These are phyloP conservation scores for Lasiodiplodia theobromae DNA, from an alignment of 2,329 filamentous ascomycete genomes.

Conservation along the genomic window DNA sequence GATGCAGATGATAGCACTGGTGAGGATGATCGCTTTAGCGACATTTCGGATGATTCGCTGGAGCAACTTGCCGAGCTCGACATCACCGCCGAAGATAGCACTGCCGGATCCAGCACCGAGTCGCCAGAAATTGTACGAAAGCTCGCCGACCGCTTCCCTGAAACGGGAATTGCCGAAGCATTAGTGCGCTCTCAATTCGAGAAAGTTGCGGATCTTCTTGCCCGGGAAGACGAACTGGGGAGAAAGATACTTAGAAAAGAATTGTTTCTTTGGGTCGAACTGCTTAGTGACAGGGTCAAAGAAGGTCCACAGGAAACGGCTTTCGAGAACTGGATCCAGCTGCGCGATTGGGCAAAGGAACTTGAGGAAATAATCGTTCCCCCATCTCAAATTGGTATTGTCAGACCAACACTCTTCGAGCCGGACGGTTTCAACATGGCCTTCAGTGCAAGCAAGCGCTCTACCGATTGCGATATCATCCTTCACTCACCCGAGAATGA, in stretches of 20 bases:
- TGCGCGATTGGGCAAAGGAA: slow-evolving; percentile 14
- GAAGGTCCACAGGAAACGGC: slow-evolving; percentile 5
- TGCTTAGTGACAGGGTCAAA: neutral
- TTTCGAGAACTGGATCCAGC: slow-evolving; percentile 4
- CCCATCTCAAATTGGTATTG: neutral
- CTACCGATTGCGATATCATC: neutral
- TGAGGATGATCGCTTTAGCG: slow-evolving; percentile 18
- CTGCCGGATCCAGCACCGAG: neutral
- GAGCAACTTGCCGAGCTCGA: neutral
- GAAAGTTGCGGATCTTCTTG: slow-evolving; percentile 11
- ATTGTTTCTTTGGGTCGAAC: slow-evolving; percentile 17
- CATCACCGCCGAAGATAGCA: neutral
- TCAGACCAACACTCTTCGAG: slow-evolving; percentile 5
- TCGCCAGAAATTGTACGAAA: slow-evolving; percentile 7
- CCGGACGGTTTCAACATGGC: neutral
- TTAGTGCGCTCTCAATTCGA: neutral
- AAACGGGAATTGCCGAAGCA: slow-evolving; percentile 14
- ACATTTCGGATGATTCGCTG: slow-evolving; percentile 13
- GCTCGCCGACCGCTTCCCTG: slow-evolving; percentile 14
- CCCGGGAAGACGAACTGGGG: slow-evolving; percentile 6
- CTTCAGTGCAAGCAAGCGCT: neutral
- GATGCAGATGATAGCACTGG: slow-evolving; percentile 27
- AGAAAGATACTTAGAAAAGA: slow-evolving; percentile 19
- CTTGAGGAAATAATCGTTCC: neutral
- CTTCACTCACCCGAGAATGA: neutral